Conservation (phyloP, 352 stramenopile species). For the Phytophthora tentaculata region DNA sequence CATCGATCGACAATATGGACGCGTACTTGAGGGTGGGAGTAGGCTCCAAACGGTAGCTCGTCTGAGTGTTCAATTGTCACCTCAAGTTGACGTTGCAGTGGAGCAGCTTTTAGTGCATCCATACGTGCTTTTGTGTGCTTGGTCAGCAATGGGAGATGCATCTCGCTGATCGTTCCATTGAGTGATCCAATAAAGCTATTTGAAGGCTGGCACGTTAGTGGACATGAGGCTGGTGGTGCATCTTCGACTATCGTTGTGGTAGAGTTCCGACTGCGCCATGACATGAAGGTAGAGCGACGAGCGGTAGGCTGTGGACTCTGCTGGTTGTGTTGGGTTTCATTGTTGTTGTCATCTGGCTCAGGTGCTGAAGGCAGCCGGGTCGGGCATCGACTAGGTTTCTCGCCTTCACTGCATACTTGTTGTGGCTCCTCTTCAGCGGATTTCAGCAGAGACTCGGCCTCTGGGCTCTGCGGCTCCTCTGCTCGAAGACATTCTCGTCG, state of each 20-base stretch:
- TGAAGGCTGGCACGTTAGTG: conserved; percentile 30
- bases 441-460: conserved; percentile 48
- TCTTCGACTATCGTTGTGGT: conserved; percentile 26
- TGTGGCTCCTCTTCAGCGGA: conserved; percentile 6
- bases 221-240: conserved; percentile 19
- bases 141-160: conserved; percentile 28
- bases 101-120: conserved; percentile 21
- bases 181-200: conserved; percentile 38
- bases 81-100: conserved; percentile 36
- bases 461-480: conserved; percentile 27
- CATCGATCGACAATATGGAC: conserved; percentile 62
- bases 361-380: conserved; percentile 7
- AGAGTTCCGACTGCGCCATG: conserved; percentile 28
- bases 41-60: conserved; percentile 58
- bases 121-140: conserved; percentile 30
- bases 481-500: conserved; percentile 17
- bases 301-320: conserved; percentile 16
- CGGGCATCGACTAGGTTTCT: conserved; percentile 5
- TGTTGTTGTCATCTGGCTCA: conserved; percentile 14
- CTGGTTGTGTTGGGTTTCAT: conserved; percentile 8
- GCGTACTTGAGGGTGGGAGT: conserved; percentile 47
- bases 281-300: conserved; percentile 26
- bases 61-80: conserved; percentile 52
- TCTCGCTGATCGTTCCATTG: conserved; percentile 34
- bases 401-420: background rate